These are phyloP conservation scores for Allium fistulosum DNA, from an alignment of 106 monocot species.

Conservation along the genomic window DNA sequence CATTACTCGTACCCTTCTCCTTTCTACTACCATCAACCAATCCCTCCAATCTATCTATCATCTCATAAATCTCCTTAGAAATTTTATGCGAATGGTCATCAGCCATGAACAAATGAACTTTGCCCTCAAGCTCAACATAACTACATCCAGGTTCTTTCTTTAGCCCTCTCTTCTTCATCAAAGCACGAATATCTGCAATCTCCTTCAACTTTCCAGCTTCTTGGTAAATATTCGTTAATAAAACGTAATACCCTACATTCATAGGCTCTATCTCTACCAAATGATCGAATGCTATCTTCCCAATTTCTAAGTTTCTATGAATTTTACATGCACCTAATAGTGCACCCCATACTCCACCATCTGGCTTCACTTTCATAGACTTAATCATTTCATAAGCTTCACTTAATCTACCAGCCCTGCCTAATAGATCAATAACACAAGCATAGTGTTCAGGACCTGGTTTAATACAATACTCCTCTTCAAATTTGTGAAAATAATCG, in stretches of 20 bases:
- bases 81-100: slow-evolving; percentile 75
- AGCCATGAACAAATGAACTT: slow-evolving; percentile 63
- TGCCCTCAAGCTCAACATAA: slow-evolving; percentile 50
- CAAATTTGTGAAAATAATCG: slow-evolving; percentile 39
- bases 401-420: slow-evolving; percentile 50
- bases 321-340: slow-evolving; percentile 79
- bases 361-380: slow-evolving; percentile 50
- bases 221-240: slow-evolving; percentile 60
- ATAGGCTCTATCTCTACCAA: slow-evolving; percentile 46
- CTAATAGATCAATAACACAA: slow-evolving; percentile 75
- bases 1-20: neutral
- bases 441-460: slow-evolving; percentile 57
- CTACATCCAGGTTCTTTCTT: slow-evolving; percentile 76
- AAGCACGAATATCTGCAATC: slow-evolving; percentile 33
- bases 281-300: slow-evolving; percentile 42
- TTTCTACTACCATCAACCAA: slow-evolving; percentile 9
- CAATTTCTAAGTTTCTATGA: slow-evolving; percentile 47
- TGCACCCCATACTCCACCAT: slow-evolving; percentile 77
- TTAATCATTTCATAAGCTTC: slow-evolving; percentile 44
- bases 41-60: slow-evolving; percentile 32
- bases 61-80: slow-evolving; percentile 33
- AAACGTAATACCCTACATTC: slow-evolving; percentile 76
- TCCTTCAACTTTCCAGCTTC: slow-evolving; percentile 44
- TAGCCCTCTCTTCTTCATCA: slow-evolving; percentile 54
- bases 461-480: slow-evolving; percentile 20